phyloP scores from a whole-genome alignment of 2,329 filamentous ascomycete genomes.

The Aspergillus pseudoglaucus region DNA sequence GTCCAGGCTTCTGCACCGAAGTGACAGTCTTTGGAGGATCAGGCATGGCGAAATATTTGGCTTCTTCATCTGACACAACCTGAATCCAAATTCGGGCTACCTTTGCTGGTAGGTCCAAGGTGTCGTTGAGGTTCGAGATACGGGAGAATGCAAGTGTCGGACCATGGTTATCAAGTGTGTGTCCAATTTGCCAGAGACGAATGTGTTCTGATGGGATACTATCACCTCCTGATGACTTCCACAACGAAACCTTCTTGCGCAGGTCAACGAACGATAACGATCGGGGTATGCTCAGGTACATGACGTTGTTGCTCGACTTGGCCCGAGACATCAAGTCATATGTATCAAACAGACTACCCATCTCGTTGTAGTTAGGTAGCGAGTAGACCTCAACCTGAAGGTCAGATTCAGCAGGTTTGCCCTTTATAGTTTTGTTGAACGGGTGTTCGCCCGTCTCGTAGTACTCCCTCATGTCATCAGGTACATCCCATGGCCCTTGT shows the following conservation, averaged over 20 bases:
- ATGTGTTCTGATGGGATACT: conserved; percentile 26
- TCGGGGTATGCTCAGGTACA: conserved; percentile 30
- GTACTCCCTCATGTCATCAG: conserved; percentile 36
- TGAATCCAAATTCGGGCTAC: conserved; percentile 35
- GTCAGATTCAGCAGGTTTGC: conserved; percentile 10
- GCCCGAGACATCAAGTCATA: conserved; percentile 38
- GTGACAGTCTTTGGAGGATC: conserved; percentile 21
- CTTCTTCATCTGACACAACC: conserved; percentile 30
- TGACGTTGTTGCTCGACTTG: conserved; percentile 26
- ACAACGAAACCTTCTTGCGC: conserved; percentile 30
- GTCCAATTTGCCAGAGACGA: conserved; percentile 37
- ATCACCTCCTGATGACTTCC: conserved; percentile 21
- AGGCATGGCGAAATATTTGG: conserved; percentile 30
- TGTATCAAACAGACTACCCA: conserved; percentile 37
- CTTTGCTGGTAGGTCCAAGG: conserved; percentile 21
- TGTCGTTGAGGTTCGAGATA: conserved; percentile 25
- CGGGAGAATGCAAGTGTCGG: conserved; percentile 30
- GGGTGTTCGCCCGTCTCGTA: conserved; percentile 26
- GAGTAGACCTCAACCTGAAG: conserved; percentile 38
- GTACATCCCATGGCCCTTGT: conserved; percentile 44
- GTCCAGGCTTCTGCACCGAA: conserved; percentile 24
- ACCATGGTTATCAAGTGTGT: conserved; percentile 24
- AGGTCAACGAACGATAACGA: conserved; percentile 30
- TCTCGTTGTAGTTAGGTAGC: conserved; percentile 25
- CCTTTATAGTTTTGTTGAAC: conserved; percentile 6